These are phyloP conservation scores for Acidiella bohemica DNA, from an alignment of 495 filamentous ascomycete genomes.

Conservation along the genomic window DNA sequence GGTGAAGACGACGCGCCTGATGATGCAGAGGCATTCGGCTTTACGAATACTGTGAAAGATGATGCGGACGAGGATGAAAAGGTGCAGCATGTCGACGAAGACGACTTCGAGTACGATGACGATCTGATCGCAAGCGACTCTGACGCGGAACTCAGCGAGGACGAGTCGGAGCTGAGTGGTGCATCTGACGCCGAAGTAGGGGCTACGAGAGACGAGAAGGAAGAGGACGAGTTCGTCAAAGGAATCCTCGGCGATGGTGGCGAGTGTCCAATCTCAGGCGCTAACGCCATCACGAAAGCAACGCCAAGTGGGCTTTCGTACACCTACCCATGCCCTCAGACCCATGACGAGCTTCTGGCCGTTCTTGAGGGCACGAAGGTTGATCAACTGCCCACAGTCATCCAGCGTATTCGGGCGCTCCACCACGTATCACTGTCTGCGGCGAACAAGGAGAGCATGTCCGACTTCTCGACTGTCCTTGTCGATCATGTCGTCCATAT, in stretches of 20 bases:
- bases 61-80: constrained; percentile 19
- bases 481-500: constrained; percentile 66
- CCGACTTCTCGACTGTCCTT: constrained; percentile 57
- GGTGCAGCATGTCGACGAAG: constrained; percentile 65
- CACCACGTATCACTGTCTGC: constrained; percentile 76
- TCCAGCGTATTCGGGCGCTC: constrained; percentile 75
- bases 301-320: constrained; percentile 49
- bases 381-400: constrained; percentile 57
- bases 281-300: constrained; percentile 27
- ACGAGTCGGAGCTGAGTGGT: constrained; percentile 34
- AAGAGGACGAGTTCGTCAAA: constrained; percentile 56
- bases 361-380: constrained; percentile 45
- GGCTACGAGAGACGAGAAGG: constrained; percentile 18
- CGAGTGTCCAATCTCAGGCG: constrained; percentile 33
- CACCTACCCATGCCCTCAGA: constrained; percentile 71
- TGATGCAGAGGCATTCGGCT: constrained; percentile 32
- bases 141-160: constrained; percentile 42
- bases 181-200: constrained; percentile 5
- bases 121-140: constrained; percentile 62
- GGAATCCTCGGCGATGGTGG: constrained; percentile 40
- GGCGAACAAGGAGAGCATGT: constrained; percentile 73
- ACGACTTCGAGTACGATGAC: constrained; percentile 82
- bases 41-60: constrained; percentile 24
- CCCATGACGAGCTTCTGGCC: constrained; percentile 56
- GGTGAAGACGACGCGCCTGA: constrained; percentile 6